Percentiles rank a stretch among this genome's conserved stretches.
Evolutionary conservation across 345 rosid genomes (phyloP).

Genomic region (Rhodamnia argentea): DNA sequence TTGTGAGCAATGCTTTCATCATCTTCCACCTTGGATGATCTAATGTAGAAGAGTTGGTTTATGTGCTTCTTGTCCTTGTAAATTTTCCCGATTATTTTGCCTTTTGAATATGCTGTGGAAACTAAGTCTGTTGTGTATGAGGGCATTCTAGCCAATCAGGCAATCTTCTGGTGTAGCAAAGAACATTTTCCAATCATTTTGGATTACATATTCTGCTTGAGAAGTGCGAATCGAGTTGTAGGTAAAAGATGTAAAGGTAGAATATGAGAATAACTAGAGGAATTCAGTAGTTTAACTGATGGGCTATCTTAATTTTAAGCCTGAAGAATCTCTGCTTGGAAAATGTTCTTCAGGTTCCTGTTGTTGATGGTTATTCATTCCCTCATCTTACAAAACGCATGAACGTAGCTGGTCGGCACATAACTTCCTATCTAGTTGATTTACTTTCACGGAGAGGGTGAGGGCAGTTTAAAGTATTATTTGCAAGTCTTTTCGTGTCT

Average conservation of each 20-base stretch:
- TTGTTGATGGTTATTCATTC: slow-evolving; percentile 95
- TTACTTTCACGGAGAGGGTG: slow-evolving; percentile 95
- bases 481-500: not conserved
- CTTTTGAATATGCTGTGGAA: not conserved
- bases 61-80: not conserved
- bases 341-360: slow-evolving; percentile 62
- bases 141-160: not conserved
- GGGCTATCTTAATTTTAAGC: not conserved
- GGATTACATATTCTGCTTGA: not conserved
- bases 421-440: slow-evolving; percentile 92
- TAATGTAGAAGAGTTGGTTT: not conserved
- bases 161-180: not conserved
- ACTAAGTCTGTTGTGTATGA: not conserved
- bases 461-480: slow-evolving; percentile 8
- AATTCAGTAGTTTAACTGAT: not conserved
- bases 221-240: not conserved
- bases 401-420: slow-evolving; percentile 99
- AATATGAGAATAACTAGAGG: not conserved
- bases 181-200: not conserved
- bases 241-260: not conserved
- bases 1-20: too few species aligned
- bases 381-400: slow-evolving; percentile 98
- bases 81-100: not conserved
- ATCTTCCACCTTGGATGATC: not conserved
- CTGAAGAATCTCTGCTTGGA: slow-evolving; percentile 9